Percentiles rank a stretch among this genome's conserved stretches.
phyloP scores from a whole-genome alignment of 441 rosid species.

The Bruguiera hainesii region DNA sequence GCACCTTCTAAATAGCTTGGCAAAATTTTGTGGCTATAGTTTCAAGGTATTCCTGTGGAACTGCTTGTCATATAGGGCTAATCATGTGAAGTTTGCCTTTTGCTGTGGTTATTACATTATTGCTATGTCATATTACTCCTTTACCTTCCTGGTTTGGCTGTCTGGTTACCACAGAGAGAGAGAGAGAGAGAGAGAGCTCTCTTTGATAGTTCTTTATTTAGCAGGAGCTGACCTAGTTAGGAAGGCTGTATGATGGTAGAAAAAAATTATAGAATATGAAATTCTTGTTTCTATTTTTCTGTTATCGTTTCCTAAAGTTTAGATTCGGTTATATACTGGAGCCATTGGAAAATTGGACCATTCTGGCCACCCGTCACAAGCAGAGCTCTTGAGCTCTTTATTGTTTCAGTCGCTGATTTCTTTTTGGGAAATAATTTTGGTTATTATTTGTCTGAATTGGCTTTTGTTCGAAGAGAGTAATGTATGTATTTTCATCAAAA shows the following conservation, averaged over 20 bases:
- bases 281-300: not conserved
- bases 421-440: conserved; percentile 1
- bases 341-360: no score
- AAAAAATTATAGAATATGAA: not conserved
- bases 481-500: not conserved
- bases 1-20: no score
- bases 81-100: not conserved
- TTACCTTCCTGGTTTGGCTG: not conserved
- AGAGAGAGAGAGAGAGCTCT: no score
- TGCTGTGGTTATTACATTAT: not conserved
- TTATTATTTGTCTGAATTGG: not conserved
- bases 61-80: no score
- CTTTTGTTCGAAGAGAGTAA: not conserved
- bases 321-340: not conserved
- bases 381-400: not conserved
- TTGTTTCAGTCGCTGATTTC: not conserved
- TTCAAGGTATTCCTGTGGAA: no score
- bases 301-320: not conserved
- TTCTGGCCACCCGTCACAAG: not conserved
- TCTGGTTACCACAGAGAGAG: no score
- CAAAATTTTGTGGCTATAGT: no score
- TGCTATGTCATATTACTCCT: not conserved
- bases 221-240: not conserved
- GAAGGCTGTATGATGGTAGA: not conserved
- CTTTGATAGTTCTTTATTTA: no score